These are phyloP conservation scores for Ilex asprella DNA, from an alignment of 257 asterid genomes.

Conservation along the genomic window DNA sequence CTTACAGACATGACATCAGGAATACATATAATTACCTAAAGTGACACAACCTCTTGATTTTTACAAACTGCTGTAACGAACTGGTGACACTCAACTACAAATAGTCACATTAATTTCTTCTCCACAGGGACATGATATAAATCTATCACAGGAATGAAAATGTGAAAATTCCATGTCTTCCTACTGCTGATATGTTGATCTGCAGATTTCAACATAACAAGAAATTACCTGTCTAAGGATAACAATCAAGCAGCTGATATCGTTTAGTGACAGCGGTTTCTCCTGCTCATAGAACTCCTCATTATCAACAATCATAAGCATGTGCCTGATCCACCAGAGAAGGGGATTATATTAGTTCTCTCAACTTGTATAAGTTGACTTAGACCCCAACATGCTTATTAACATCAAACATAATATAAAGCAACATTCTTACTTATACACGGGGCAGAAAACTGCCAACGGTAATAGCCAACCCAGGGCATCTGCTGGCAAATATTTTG, in stretches of 20 bases:
- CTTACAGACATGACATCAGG: too few species aligned
- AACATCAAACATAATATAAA: constrained; percentile 7
- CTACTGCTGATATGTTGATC: neutral
- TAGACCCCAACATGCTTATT: neutral
- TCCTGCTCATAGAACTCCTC: constrained; percentile 97
- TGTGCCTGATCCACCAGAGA: constrained; percentile 59
- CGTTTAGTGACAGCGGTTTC: constrained; percentile 77
- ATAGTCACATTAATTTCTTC: neutral
- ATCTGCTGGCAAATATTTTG: constrained; percentile 60
- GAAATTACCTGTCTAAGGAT: constrained; percentile 78
- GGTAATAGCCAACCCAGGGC: constrained; percentile 88
- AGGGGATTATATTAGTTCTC: constrained; percentile 9
- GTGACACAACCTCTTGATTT: too few species aligned
- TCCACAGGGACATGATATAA: neutral
- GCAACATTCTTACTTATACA: constrained; percentile 62
- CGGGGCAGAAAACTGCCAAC: constrained; percentile 90
- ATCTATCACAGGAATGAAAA: neutral
- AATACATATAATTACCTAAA: too few species aligned
- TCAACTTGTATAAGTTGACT: constrained; percentile 17
- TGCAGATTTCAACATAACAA: constrained; percentile 3
- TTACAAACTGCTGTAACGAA: too few species aligned
- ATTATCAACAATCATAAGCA: constrained; percentile 88
- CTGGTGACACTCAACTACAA: too few species aligned
- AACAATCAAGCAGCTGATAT: constrained; percentile 71
- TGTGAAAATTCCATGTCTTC: neutral